These are phyloP conservation scores for Agaricus subrufescens DNA, from an alignment of 768 basidiomycete genomes.

Conservation along the genomic window DNA sequence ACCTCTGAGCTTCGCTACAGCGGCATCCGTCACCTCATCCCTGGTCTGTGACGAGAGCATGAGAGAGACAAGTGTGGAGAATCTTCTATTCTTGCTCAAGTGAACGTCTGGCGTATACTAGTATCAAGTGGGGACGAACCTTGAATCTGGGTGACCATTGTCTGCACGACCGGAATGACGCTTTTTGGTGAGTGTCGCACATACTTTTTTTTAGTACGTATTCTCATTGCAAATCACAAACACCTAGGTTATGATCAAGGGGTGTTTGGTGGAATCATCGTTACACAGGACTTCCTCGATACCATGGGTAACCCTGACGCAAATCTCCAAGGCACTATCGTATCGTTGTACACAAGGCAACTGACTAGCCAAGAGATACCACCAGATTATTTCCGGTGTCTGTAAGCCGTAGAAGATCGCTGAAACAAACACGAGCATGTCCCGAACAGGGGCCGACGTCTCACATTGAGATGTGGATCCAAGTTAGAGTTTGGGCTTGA, in stretches of 20 bases:
- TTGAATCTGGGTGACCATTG: conserved; percentile 47
- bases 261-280: conserved; percentile 49
- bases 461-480: no score
- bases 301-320: conserved; percentile 44
- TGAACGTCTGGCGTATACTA: neutral
- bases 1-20: conserved; percentile 65
- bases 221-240: no score
- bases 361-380: no score
- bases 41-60: conserved; percentile 98
- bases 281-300: conserved; percentile 40
- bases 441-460: no score
- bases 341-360: conserved; percentile 33
- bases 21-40: conserved; percentile 81
- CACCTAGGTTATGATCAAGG: conserved; percentile 44
- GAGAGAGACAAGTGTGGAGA: conserved; percentile 82
- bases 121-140: conserved; percentile 34
- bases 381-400: no score
- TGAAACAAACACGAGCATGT: no score
- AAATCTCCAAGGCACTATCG: conserved; percentile 42
- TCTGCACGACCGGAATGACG: conserved; percentile 48
- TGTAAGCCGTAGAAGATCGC: no score
- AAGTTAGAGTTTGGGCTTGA: no score
- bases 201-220: neutral
- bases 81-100: conserved; percentile 62
- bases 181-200: conserved; percentile 33